Base-by-base conservation (phyloP, 495 filamentous ascomycete species). In the Daldinia childiae region DNA sequence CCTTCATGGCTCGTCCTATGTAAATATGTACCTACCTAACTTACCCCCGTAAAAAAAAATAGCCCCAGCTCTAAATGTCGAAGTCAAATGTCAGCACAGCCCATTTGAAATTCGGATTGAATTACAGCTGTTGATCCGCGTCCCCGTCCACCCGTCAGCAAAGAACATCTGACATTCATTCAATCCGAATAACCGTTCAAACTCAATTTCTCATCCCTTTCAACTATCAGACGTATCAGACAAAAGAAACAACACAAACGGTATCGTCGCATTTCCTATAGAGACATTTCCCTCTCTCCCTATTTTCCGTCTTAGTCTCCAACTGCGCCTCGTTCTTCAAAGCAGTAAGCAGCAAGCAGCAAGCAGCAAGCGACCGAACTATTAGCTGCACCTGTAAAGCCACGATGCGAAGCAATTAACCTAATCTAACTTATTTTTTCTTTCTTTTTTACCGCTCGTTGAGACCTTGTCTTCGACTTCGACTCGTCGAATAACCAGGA, bases 151-250 rank as follows among this genome's bases (percentile, higher is more conserved):
- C 39, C 58, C 59, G 58, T 72, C 69, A 72, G 58, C 59, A 58
- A 32, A 34, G 17, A 54, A 55, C 48, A 61, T 56, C 58, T 62
- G 58, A 66, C 54, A 63, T 57, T 39, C 54, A 63, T 57, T 39
- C 58, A 59, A 41, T 34, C 56, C 48, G 56, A 54, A 64, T 61
- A 51, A 63, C 32, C 48, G 30, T 39, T 14, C 30, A 50, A 68
- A 73, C 50, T 66, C 57, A 69, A 69, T 69, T 65, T 64, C 51
- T 66, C 38, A 39, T 66, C 62, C 62, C 34, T 58, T 69, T 29
- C 27, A 57, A 57, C 30, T 30, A 57, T 38, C n/a, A 29, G 30
- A 34, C 30, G 9, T 24, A 48, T 48, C 43, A 48, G 29, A 12
- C 29, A 29, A 45, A 67, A 45, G 27, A 61, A 66, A 66, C 26